Percentiles rank a stretch among this genome's conserved stretches.
phyloP scores from a whole-genome alignment of 192 early-diverging fungal genomes.

The Dispira parvispora region DNA sequence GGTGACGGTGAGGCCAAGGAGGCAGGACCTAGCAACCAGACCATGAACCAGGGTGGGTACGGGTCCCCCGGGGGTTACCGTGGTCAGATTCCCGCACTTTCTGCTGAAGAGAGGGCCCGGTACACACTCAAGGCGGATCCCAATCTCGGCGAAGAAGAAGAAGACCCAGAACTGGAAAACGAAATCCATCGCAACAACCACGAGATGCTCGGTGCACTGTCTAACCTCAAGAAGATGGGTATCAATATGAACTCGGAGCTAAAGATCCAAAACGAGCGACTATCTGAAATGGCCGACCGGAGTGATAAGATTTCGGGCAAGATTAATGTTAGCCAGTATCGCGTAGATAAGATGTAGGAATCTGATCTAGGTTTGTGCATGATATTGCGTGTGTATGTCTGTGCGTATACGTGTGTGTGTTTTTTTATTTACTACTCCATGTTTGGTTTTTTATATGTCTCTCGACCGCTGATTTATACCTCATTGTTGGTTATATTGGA shows the following conservation, averaged over 20 bases:
- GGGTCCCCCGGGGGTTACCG: slow-evolving; percentile 16
- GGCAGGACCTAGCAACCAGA: slow-evolving; percentile 15
- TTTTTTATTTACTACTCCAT: too few species aligned
- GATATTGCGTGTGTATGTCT: too few species aligned
- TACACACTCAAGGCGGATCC: too few species aligned
- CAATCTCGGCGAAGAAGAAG: slow-evolving; percentile 26
- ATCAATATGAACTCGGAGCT: slow-evolving; percentile 33
- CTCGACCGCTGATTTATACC: too few species aligned
- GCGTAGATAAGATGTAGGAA: slow-evolving; percentile 1
- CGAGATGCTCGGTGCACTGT: slow-evolving; percentile 22
- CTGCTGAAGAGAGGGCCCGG: slow-evolving; percentile 17
- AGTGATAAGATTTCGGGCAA: slow-evolving; percentile 19
- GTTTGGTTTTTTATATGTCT: too few species aligned
- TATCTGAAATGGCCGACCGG: slow-evolving; percentile 23
- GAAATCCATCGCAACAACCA: slow-evolving; percentile 41
- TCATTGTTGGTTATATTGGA: too few species aligned
- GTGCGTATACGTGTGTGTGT: too few species aligned
- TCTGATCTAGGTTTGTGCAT: too few species aligned
- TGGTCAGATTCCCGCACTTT: slow-evolving; percentile 28
- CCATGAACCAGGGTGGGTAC: slow-evolving; percentile 14
- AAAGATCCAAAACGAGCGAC: slow-evolving; percentile 28
- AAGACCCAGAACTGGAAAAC: slow-evolving; percentile 33
- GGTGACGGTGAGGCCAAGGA: background rate
- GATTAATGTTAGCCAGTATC: slow-evolving; percentile 4
- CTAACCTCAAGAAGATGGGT: slow-evolving; percentile 31